Evolutionary conservation across 2,329 filamentous ascomycete genomes (phyloP), one percentile per base, ranked within the genome.

Genomic region (Dactylellina parvicollis): DNA sequence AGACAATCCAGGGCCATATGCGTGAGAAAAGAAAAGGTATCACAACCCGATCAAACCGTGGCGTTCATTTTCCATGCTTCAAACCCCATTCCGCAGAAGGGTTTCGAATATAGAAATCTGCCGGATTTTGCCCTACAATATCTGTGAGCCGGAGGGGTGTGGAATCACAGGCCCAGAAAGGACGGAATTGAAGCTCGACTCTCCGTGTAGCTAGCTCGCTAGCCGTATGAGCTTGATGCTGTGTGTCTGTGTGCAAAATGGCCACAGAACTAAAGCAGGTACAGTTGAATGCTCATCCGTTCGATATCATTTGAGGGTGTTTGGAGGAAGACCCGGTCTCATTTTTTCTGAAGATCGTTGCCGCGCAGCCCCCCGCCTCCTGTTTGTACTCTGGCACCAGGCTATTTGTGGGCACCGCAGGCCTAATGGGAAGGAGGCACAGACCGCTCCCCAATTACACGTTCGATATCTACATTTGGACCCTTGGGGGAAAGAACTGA

Each of bases 371-470:
- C 50, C 66, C 56, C 38, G 47, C 52, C 26, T 30, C 22, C 36
- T 50, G 36, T n/a, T 61, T 44, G 66, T 56, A 50, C 62, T 47
- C 36, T 26, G 32, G 46, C 50, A 56, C 56, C 47, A 28, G 36
- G 54, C 32, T 52, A 44, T 20, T 36, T 22, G 32, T 16, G 12
- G n/a, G 18, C 40, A 24, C 4, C 44, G 24, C 26, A 46, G 47
- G 64, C 47, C 34, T 49, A 59, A 65, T 60, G 16, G 46, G 52
- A 64, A 72, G 59, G 67, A 72, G 67, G 67, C 34, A 72, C 60
- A 55, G 54, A 9, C 42, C 38, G n/a, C n/a, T n/a, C 49, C 50
- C 56, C 40, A 47, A 64, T 69, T 59, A 46, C 28, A 24, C 26
- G 42, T 26, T 32, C 4, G 56, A 24, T 47, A 24, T 32, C 42